Conservation (phyloP, 805 yeast genomes). For the Metschnikowia vanudenii region DNA sequence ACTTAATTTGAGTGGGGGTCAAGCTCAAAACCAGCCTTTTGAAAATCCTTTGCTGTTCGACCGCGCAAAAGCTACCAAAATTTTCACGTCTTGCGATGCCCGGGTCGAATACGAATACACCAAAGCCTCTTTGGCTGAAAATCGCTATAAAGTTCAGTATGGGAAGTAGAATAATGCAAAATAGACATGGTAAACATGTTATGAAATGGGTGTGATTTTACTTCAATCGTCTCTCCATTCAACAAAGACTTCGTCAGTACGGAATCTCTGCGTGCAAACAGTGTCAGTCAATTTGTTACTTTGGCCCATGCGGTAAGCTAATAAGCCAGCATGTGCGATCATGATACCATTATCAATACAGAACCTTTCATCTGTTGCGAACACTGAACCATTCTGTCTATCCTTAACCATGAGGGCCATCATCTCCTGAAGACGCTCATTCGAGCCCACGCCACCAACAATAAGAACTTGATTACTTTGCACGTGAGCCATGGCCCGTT, state of each 20-base stretch:
- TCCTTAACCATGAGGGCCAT: conserved; percentile 93
- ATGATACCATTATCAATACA: conserved; percentile 98
- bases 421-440: conserved; percentile 88
- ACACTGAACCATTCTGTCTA: conserved; percentile 76
- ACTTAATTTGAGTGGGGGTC: conserved; percentile 3
- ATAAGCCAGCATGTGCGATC: conserved; percentile 97
- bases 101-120: conserved; percentile 13
- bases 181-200: not conserved
- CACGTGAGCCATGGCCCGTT: conserved; percentile 98
- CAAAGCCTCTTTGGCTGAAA: not conserved
- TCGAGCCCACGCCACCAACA: conserved; percentile 99
- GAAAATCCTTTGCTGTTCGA: conserved; percentile 15
- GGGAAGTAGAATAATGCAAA: not conserved
- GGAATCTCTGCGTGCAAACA: conserved; percentile 87
- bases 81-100: conserved; percentile 2
- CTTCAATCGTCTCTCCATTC: conserved; percentile 76
- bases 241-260: conserved; percentile 92
- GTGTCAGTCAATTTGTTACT: conserved; percentile 60
- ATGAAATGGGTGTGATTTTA: not conserved
- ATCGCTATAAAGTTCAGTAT: not conserved
- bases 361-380: conserved; percentile 94
- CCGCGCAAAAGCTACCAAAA: conserved; percentile 14
- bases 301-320: conserved; percentile 81
- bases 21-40: conserved; percentile 11
- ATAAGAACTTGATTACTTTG: conserved; percentile 83